A percentile compares a stretch with the other conserved stretches of the same genome.
These are phyloP conservation scores for Panaeolus papilionaceus DNA, from an alignment of 768 basidiomycete genomes.

Conservation along the genomic window DNA sequence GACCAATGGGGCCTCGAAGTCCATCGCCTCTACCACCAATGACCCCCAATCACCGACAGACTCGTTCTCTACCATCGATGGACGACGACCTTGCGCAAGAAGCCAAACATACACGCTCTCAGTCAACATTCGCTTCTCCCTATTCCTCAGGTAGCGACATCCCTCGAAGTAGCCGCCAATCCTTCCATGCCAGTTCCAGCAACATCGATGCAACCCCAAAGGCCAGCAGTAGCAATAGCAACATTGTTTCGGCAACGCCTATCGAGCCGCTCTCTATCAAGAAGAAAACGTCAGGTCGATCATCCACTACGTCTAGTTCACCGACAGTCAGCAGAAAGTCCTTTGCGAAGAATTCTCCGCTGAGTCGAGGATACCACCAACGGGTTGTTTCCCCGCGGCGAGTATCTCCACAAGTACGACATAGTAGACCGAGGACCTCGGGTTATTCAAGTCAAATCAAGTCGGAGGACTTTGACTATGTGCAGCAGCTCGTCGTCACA, in stretches of 20 bases:
- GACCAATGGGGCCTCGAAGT: constrained; percentile 76
- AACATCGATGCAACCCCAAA: constrained; percentile 64
- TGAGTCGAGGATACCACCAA: constrained; percentile 48
- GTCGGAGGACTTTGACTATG: constrained; percentile 47
- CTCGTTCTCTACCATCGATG: constrained; percentile 45
- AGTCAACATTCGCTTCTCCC: constrained; percentile 33
- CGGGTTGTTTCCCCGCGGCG: constrained; percentile 55
- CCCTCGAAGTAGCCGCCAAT: constrained; percentile 75
- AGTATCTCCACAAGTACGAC: constrained; percentile 59
- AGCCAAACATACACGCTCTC: constrained; percentile 29
- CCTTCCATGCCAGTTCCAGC: constrained; percentile 55
- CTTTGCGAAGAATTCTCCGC: constrained; percentile 57
- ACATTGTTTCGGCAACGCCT: constrained; percentile 43
- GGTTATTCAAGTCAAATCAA: constrained; percentile 34
- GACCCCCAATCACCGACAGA: constrained; percentile 38
- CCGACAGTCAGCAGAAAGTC: constrained; percentile 47
- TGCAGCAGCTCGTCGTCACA: constrained; percentile 56
- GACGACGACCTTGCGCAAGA: constrained; percentile 56
- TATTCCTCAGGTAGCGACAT: constrained; percentile 47
- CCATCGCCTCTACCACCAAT: constrained; percentile 70
- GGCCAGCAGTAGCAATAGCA: constrained; percentile 33
- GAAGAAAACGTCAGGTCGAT: constrained; percentile 77
- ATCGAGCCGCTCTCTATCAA: constrained; percentile 86
- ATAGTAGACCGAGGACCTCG: constrained; percentile 39
- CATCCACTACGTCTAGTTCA: constrained; percentile 42